phyloP scores from a whole-genome alignment of 1,139 yeast genomes.

The Pneumocystis oryctolagi region DNA sequence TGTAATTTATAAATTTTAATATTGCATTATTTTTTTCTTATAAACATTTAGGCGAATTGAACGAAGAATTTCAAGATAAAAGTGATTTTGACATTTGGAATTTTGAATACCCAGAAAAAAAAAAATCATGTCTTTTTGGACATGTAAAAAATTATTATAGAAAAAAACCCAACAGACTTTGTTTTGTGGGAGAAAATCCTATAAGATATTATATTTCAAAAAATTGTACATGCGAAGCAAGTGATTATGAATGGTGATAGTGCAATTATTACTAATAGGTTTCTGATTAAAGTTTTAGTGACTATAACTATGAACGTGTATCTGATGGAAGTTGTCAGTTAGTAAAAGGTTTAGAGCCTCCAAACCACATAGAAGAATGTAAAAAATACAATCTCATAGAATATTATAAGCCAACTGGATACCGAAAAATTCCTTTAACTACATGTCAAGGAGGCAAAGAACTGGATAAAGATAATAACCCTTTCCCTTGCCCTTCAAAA shows the following conservation, averaged over 20 bases:
- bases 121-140: constrained; percentile 68
- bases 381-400: constrained; percentile 40
- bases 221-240: constrained; percentile 73
- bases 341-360: constrained; percentile 52
- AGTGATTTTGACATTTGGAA: constrained; percentile 78
- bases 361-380: constrained; percentile 52
- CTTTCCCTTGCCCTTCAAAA: constrained; percentile 74
- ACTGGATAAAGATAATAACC: constrained; percentile 49
- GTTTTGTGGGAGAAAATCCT: constrained; percentile 59
- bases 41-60: constrained; percentile 55
- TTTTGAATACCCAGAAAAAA: constrained; percentile 51
- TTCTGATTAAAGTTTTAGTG: constrained; percentile 25
- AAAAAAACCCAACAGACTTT: constrained; percentile 49
- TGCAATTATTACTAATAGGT: not conserved
- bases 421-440: constrained; percentile 56
- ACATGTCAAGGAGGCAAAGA: constrained; percentile 60
- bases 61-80: constrained; percentile 39
- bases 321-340: constrained; percentile 75
- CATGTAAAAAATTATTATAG: constrained; percentile 68
- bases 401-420: constrained; percentile 68
- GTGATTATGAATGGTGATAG: constrained; percentile 62
- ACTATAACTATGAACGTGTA: constrained; percentile 59
- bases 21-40: constrained; percentile 2
- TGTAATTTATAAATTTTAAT: constrained; percentile 6
- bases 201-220: constrained; percentile 43